Percentiles rank a stretch among this genome's conserved stretches.
Evolutionary conservation across 371 early-diverging fungal species (phyloP).

Genomic region (Mucor irregularis): DNA sequence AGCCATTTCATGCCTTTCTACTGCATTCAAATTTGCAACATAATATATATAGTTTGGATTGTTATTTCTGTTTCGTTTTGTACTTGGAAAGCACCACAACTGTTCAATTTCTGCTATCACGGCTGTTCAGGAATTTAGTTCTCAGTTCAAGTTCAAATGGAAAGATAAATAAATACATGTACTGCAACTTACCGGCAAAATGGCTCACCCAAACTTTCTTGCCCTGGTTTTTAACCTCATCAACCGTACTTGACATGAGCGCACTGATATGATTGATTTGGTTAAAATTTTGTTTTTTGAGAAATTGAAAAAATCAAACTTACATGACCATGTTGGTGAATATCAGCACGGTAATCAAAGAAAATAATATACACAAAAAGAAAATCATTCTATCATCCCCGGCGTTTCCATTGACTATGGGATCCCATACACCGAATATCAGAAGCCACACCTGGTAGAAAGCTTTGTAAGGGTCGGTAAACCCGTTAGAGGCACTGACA

Average conservation of each 20-base stretch:
- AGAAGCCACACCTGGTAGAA: constrained; percentile 12
- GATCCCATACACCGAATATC: constrained; percentile 18
- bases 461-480: constrained; percentile 4
- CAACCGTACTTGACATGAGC: constrained; percentile 16
- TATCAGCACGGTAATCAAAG: constrained; percentile 10
- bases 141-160: too few relatives aligned
- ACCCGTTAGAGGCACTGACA: constrained; percentile 1
- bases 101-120: constrained; percentile 16
- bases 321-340: constrained; percentile 23
- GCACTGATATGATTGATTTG: constrained; percentile 11
- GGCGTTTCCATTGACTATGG: constrained; percentile 8
- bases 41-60: constrained; percentile 14
- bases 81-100: constrained; percentile 5
- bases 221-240: constrained; percentile 6
- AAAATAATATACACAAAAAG: constrained; percentile 5
- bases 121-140: too few relatives aligned
- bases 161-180: not conserved
- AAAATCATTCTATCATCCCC: constrained; percentile 10
- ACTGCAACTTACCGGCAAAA: constrained; percentile 4
- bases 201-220: constrained; percentile 13
- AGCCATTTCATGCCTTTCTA: not conserved
- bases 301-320: not conserved
- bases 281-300: not conserved
- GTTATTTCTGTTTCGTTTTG: constrained; percentile 5
- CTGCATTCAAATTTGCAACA: not conserved